Evolutionary conservation across 192 early-diverging fungal genomes (phyloP).

Genomic region (Diversispora epigaea): DNA sequence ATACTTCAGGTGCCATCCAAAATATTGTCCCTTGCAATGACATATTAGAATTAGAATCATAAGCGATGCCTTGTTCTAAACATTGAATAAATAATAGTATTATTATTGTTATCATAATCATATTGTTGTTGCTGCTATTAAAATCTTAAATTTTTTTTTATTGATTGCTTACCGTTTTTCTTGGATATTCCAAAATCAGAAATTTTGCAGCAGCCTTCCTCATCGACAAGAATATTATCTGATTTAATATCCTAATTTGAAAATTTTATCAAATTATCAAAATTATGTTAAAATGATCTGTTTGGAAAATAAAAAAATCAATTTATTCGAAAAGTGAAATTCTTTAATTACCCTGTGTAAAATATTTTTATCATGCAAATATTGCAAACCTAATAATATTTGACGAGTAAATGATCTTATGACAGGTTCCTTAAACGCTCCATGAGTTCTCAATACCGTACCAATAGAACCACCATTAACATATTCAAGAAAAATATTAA

Average conservation of each 20-base stretch:
- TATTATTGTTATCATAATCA: background rate
- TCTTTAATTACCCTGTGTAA: conserved; percentile 61
- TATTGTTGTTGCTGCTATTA: too few species aligned
- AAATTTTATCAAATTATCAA: background rate
- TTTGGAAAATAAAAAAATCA: background rate
- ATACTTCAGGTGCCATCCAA: conserved; percentile 98
- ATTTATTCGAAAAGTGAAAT: conserved; percentile 13
- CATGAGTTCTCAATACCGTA: conserved; percentile 69
- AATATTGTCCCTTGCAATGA: conserved; percentile 77
- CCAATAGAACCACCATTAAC: conserved; percentile 91
- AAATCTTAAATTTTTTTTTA: background rate
- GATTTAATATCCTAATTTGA: conserved; percentile 71
- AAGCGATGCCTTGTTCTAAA: conserved; percentile 29
- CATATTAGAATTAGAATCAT: conserved; percentile 46
- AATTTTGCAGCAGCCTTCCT: conserved; percentile 89
- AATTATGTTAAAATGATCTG: too few species aligned
- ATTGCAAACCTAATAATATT: conserved; percentile 80
- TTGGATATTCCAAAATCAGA: conserved; percentile 97
- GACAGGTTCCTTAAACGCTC: conserved; percentile 70
- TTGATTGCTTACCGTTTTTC: conserved; percentile 51
- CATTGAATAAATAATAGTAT: conserved; percentile 16
- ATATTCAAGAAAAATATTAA: conserved; percentile 97
- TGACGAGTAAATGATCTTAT: conserved; percentile 76
- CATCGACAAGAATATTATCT: conserved; percentile 75
- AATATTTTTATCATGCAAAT: conserved; percentile 76